phyloP scores from a whole-genome alignment of 345 rosid genomes.

The Triadica sebifera region DNA sequence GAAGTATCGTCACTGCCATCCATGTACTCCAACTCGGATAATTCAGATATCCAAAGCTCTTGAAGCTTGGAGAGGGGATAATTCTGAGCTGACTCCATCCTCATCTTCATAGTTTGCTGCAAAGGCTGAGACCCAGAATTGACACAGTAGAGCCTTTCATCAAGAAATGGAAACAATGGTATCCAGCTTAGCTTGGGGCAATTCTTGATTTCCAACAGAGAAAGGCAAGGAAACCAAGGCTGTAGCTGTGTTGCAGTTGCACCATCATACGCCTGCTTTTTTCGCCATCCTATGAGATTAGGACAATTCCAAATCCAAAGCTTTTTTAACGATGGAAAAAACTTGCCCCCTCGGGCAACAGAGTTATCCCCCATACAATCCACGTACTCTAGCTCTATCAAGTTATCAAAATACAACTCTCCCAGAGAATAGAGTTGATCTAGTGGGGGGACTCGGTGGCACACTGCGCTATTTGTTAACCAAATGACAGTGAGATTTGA shows the following conservation, averaged over 20 bases:
- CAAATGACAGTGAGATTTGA: not conserved
- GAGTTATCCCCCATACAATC: not conserved
- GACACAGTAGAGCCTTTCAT: not conserved
- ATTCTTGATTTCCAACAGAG: rapidly evolving
- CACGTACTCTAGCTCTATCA: not conserved
- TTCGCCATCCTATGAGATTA: slow-evolving; percentile 10
- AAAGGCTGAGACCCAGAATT: not conserved
- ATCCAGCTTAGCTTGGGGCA: slow-evolving; percentile 10
- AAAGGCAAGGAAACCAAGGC: slow-evolving; percentile 1
- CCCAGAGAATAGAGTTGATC: not conserved
- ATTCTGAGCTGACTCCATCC: not conserved
- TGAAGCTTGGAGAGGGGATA: not conserved
- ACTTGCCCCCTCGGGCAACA: not conserved
- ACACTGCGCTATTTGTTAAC: not conserved
- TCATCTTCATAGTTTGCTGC: not conserved
- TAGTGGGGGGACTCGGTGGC: not conserved
- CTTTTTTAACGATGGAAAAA: slow-evolving; percentile 17
- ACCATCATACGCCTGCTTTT: not conserved
- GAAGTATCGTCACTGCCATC: not conserved
- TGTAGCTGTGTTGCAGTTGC: not conserved
- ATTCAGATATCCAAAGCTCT: not conserved
- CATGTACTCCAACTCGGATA: not conserved
- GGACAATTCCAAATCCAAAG: not conserved
- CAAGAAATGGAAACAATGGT: slow-evolving; percentile 17
- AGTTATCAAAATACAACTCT: not conserved